These are phyloP conservation scores for Potentilla sterilis DNA, from an alignment of 306 rosid genomes.

Conservation along the genomic window DNA sequence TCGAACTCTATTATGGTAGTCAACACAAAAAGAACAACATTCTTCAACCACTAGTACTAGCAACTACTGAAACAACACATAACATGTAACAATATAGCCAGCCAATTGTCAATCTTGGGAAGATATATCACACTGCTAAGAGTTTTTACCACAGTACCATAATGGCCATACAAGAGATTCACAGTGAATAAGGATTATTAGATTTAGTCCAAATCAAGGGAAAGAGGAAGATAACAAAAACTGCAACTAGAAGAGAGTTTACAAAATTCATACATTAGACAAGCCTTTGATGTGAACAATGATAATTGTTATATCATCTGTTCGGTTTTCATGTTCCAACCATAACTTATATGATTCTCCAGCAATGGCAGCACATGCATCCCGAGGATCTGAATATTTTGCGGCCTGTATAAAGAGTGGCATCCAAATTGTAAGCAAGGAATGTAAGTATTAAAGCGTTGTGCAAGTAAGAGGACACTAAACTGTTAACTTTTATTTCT, in stretches of 20 bases:
- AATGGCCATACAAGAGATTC: neutral
- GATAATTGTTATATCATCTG: slow-evolving; percentile 94
- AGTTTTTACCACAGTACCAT: neutral
- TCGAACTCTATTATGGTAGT: neutral
- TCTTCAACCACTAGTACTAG: neutral
- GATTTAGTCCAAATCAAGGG: slow-evolving; percentile 11
- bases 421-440: slow-evolving; percentile 25
- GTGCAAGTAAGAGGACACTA: neutral
- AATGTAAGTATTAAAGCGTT: slow-evolving; percentile 13
- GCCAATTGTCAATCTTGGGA: slow-evolving; percentile 3
- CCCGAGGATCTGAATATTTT: slow-evolving; percentile 87
- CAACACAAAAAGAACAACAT: neutral
- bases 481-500: neutral
- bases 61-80: neutral
- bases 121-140: slow-evolving; percentile 1
- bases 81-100: neutral
- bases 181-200: slow-evolving; percentile 12
- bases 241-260: slow-evolving; percentile 13
- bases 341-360: slow-evolving; percentile 93
- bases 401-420: slow-evolving; percentile 59
- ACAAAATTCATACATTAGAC: slow-evolving; percentile 59
- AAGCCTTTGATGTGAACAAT: slow-evolving; percentile 84
- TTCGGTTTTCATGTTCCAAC: slow-evolving; percentile 85
- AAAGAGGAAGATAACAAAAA: neutral
- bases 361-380: slow-evolving; percentile 96